Evolutionary conservation across 2,329 filamentous ascomycete genomes (phyloP).

Genomic region (Ophiostoma sp.): DNA sequence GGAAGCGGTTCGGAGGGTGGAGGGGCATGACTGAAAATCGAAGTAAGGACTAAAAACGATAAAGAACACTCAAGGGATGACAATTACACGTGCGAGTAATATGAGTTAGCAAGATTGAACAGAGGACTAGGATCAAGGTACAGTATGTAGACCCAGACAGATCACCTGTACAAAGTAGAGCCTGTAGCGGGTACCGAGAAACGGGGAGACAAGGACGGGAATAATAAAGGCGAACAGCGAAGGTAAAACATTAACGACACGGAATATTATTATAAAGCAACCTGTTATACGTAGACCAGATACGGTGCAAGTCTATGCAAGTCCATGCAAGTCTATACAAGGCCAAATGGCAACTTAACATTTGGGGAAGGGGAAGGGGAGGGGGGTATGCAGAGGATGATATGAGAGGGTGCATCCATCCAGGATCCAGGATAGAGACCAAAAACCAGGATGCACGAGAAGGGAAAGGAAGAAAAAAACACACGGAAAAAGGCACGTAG

Average conservation of each 20-base stretch:
- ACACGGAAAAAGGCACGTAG: neutral
- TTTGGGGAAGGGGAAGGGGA: conserved; percentile 13
- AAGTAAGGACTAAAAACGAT: neutral
- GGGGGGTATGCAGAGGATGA: conserved; percentile 3
- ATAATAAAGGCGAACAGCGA: conserved; percentile 10
- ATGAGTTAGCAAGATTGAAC: neutral
- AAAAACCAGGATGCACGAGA: conserved; percentile 5
- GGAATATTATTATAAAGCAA: neutral
- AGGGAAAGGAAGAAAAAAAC: conserved; percentile 4
- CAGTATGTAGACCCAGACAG: neutral
- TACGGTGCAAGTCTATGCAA: conserved; percentile 16
- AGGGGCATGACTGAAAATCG: neutral
- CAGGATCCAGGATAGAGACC: neutral
- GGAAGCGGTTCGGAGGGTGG: neutral
- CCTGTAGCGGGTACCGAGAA: conserved; percentile 1
- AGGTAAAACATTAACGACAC: neutral
- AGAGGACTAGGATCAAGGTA: neutral
- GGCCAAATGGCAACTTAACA: conserved; percentile 7
- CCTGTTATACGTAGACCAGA: neutral
- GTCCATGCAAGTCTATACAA: conserved; percentile 15
- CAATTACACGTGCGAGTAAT: neutral
- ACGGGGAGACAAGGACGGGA: conserved; percentile 27
- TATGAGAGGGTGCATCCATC: conserved; percentile 16
- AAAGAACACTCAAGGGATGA: neutral
- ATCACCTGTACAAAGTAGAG: neutral